Evolutionary conservation across 2,329 filamentous ascomycete genomes (phyloP).

Genomic region (Stachybotrys chlorohalonatus): DNA sequence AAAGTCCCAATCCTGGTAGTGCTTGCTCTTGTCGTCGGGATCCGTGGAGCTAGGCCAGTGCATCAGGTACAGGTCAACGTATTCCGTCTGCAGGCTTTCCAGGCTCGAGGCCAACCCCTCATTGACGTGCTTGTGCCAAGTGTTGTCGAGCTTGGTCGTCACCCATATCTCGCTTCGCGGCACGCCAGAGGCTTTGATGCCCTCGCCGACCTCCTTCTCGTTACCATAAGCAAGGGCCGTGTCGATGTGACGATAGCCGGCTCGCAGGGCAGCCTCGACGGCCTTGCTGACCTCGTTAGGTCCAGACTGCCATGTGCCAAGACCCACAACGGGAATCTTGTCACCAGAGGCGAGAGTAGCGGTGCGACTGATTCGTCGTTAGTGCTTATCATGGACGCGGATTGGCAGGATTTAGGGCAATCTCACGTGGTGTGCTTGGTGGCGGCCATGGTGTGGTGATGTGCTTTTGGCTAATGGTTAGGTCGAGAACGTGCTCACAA

Average conservation of each 20-base stretch:
- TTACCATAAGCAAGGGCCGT: conserved; percentile 73
- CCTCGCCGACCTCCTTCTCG: conserved; percentile 58
- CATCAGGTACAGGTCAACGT: conserved; percentile 63
- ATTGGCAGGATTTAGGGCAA: neutral
- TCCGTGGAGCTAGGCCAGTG: conserved; percentile 62
- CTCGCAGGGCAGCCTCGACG: conserved; percentile 58
- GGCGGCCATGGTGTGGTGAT: conserved; percentile 5
- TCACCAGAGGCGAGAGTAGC: conserved; percentile 67
- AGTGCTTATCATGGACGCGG: neutral
- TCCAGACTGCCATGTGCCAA: conserved; percentile 72
- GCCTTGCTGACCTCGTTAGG: conserved; percentile 61
- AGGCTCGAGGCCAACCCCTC: conserved; percentile 53
- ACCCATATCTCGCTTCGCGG: conserved; percentile 60
- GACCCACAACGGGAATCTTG: conserved; percentile 67
- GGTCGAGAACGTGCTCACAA: too few relatives aligned
- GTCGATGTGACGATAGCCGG: conserved; percentile 69
- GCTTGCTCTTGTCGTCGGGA: conserved; percentile 54
- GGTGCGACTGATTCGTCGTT: conserved; percentile 21
- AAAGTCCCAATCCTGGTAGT: conserved; percentile 71
- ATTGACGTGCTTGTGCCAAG: conserved; percentile 61
- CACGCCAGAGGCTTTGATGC: conserved; percentile 54
- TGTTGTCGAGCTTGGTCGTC: conserved; percentile 78
- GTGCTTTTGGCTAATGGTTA: neutral
- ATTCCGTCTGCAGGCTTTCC: conserved; percentile 51
- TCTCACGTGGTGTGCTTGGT: conserved; percentile 5